Evolutionary conservation across 129 eudicot genomes (phyloP).

Genomic region (Tagetes erecta): DNA sequence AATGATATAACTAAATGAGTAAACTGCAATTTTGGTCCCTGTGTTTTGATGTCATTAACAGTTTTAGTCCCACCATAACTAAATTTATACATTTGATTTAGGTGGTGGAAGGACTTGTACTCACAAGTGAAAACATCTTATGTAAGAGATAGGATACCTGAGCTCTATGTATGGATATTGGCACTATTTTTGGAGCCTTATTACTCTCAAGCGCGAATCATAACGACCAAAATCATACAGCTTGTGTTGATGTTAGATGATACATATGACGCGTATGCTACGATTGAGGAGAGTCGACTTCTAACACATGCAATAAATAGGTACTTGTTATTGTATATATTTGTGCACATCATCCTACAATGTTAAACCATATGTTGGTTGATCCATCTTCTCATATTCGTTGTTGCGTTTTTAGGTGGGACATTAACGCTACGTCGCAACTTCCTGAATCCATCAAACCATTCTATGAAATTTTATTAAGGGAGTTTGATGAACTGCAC

Average conservation of each 20-base stretch:
- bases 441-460: constrained; percentile 35
- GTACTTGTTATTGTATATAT: not conserved
- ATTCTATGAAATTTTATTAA: constrained; percentile 6
- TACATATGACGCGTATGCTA: constrained; percentile 7
- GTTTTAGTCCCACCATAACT: too few relatives aligned
- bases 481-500: constrained; percentile 1
- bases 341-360: too few relatives aligned
- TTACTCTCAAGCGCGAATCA: constrained; percentile 7
- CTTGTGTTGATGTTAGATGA: constrained; percentile 4
- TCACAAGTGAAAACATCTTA: not conserved
- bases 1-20: too few relatives aligned
- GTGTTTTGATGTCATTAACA: too few relatives aligned
- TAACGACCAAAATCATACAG: constrained; percentile 2
- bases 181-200: not conserved
- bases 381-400: not conserved
- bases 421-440: constrained; percentile 22
- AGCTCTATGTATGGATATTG: constrained; percentile 11
- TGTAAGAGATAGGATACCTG: constrained; percentile 7
- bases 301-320: constrained; percentile 1
- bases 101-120: constrained; percentile 10
- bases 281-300: constrained; percentile 3
- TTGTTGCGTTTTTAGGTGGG: constrained; percentile 26
- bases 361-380: not conserved
- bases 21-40: too few relatives aligned
- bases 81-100: not conserved